A percentile compares a stretch with the other conserved stretches of the same genome.
These are phyloP conservation scores for Alternaria alternata DNA, from an alignment of 2,329 filamentous ascomycete genomes.

Conservation along the genomic window DNA sequence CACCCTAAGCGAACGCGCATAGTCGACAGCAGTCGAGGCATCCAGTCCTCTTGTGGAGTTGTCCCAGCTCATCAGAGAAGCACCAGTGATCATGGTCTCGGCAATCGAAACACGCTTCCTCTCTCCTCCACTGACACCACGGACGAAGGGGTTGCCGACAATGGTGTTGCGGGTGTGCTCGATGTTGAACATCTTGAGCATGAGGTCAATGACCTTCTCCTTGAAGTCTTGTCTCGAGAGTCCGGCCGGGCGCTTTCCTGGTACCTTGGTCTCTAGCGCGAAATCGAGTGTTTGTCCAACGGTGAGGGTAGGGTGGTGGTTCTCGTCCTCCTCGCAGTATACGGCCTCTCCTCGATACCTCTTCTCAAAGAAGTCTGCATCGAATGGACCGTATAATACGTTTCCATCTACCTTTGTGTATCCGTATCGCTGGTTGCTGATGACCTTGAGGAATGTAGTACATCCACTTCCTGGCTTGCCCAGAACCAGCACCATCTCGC, in stretches of 20 bases:
- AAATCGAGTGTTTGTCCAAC: conserved; percentile 89
- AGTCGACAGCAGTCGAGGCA: conserved; percentile 59
- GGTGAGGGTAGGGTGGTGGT: conserved; percentile 84
- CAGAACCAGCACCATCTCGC: conserved; percentile 88
- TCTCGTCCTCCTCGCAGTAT: conserved; percentile 87
- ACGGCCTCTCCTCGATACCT: conserved; percentile 82
- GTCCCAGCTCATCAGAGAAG: conserved; percentile 72
- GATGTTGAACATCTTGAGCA: conserved; percentile 94
- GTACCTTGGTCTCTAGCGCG: conserved; percentile 83
- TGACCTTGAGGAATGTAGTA: conserved; percentile 63
- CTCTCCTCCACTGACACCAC: conserved; percentile 79
- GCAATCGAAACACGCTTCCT: conserved; percentile 83
- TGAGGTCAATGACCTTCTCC: conserved; percentile 73
- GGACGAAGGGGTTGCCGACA: conserved; percentile 82
- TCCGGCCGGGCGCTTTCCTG: conserved; percentile 78
- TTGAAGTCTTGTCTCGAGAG: conserved; percentile 79
- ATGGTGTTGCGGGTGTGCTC: conserved; percentile 86
- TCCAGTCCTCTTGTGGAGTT: conserved; percentile 60
- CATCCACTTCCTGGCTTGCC: conserved; percentile 74
- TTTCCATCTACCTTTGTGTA: conserved; percentile 73
- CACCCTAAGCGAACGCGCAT: conserved; percentile 57
- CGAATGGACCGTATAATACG: conserved; percentile 78
- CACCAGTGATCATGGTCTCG: conserved; percentile 79
- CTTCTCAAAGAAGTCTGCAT: conserved; percentile 72
- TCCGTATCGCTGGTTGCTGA: conserved; percentile 64